Evolutionary conservation across 371 early-diverging fungal species (phyloP), one percentile per base, ranked within the genome.

Genomic region (Apophysomyces ossiformis): DNA sequence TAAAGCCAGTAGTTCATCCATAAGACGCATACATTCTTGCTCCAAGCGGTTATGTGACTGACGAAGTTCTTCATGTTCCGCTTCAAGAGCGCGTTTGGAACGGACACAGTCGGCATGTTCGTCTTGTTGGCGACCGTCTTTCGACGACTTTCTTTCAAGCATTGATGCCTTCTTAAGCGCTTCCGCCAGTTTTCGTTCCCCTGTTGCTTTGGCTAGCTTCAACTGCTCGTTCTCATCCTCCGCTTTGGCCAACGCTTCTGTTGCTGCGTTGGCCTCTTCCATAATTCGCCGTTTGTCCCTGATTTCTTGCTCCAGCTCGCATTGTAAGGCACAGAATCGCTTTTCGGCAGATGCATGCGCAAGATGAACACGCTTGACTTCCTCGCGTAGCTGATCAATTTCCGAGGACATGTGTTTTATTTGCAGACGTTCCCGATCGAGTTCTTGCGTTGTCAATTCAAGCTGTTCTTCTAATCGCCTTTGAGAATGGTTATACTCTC

Each of bases 381-480:
- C 72, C 1, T 67, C 67, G 18, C 69, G 65, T 0, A 82, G 66
- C n/a, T 75, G 69, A 5, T 77, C 74, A 18, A 78, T 65, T 12
- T 72, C 77, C 0, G 64, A 6, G 43, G 65, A 64, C 62, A 77
- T 41, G 0, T 69, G 26, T 36, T 70, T 68, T 21, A 76, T 79
- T 8, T 71, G 61, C 3, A 47, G 56, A 5, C 82, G 72, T 35
- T 83, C 79, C 6, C 62, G 63, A 18, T 82, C 77, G 15, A 85
- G 65, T n/a, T 78, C 77, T 3, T 65, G 59, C 16, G 79, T 78
- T 8, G 79, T 74, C 26, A 76, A 65, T 1, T 79, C 72, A 9
- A 87, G 62, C 35, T 84, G 82, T 9, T 81, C 73, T 65, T 87
- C 83, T 5, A 85, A 59, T 8, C 79, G 80, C 41, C 57, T 58